A percentile compares a stretch with the other conserved stretches of the same genome.
Evolutionary conservation across 257 asterid genomes (phyloP).

Genomic region (Paulownia fortunei): DNA sequence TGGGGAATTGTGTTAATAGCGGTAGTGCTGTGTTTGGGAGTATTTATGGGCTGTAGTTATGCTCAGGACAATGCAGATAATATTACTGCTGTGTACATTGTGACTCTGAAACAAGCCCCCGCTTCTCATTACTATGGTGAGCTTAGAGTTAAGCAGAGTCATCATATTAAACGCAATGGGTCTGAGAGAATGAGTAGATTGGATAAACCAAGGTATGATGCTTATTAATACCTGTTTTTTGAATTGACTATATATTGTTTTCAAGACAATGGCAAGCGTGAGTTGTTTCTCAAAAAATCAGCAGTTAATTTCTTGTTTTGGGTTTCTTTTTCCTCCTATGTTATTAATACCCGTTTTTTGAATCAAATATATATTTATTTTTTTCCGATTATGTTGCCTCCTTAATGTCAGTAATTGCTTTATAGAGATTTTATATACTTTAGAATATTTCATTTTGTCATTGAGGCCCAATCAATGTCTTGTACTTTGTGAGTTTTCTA

Average conservation of each 20-base stretch:
- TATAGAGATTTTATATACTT: conserved; percentile 6
- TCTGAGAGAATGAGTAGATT: conserved; percentile 57
- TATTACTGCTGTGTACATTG: conserved; percentile 75
- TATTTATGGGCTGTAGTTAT: conserved; percentile 48
- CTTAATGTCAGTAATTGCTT: conserved; percentile 1
- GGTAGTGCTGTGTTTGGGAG: conserved; percentile 51
- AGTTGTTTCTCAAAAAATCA: neutral
- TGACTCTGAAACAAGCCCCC: conserved; percentile 80
- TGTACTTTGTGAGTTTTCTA: neutral
- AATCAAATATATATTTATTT: no score
- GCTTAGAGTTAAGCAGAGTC: conserved; percentile 53
- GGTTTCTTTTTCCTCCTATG: neutral
- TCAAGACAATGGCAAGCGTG: conserved; percentile 18
- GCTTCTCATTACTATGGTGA: conserved; percentile 60
- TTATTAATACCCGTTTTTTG: no score
- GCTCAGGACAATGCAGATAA: conserved; percentile 52
- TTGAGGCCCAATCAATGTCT: neutral
- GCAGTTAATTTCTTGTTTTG: conserved; percentile 20
- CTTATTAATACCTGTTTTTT: neutral
- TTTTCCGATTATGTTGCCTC: neutral
- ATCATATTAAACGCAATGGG: conserved; percentile 45
- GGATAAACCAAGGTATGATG: conserved; percentile 52
- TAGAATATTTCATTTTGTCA: neutral
- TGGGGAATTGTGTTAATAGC: conserved; percentile 40
- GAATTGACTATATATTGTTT: conserved; percentile 5